Base-by-base conservation (phyloP, 805 yeast genomes). In the Torulaspora gathmanii region DNA sequence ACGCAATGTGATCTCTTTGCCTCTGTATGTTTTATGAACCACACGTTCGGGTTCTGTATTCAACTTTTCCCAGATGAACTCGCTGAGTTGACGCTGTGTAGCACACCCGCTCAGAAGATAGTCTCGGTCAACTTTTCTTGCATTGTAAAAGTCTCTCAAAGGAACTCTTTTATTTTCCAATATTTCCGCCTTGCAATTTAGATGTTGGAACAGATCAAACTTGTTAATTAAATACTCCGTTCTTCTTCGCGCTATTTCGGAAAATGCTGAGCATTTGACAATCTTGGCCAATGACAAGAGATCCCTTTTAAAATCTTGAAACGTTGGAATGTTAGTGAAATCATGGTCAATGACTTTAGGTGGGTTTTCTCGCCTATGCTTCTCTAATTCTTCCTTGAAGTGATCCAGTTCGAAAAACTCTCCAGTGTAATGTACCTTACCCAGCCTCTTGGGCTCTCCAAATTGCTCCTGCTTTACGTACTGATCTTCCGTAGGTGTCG, bases 41-140 rank as follows among this genome's bases (percentile, higher is more conserved):
- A 64, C 49, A 37, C 70, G 52, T 6, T 66, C 37, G 2, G 73
- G 69, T 39, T 70, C 73, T 4, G 50, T 47, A 20, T 56, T 61
- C 33, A 70, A 42, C 41, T 69, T 70, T 8, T 57, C 55, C 60
- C 70, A 67, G 15, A 70, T 67, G n/a, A 65, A 64, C 31, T 65
- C 69, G 29, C 69, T 53, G 17, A 70, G 45, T 49, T 62, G 62
- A 23, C 61, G 50, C 37, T 57, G 62, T 8, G 59, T 51, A 11
- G 62, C 42, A 28, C 63, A 58, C 4, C 68, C 65, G 41, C 58
- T 60, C 19, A 63, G 40, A 15, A 56, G 37, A 12, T 56, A 45
- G 37, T 60, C 57, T 22, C 53, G 47, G 63, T 91, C 99, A 30
- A 93, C 97, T 64, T 91, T 91, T 70, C 98, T 80, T 35, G 89